phyloP scores from a whole-genome alignment of 805 yeast species.

The Candida boidinii region DNA sequence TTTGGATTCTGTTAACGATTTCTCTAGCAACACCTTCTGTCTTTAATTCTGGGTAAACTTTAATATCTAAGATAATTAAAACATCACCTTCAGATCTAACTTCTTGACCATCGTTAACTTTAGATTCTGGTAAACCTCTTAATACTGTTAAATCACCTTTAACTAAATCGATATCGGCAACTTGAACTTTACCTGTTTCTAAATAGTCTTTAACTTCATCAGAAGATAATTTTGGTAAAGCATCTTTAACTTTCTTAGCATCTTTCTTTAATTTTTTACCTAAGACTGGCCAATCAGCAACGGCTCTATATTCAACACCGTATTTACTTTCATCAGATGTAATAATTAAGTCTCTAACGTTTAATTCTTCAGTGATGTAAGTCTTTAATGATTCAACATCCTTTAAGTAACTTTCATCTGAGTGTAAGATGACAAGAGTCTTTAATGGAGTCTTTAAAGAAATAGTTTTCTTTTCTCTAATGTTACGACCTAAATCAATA shows the following conservation, averaged over 20 bases:
- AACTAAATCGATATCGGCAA: slow-evolving; percentile 83
- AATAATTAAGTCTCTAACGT: slow-evolving; percentile 79
- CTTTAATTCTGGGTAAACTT: slow-evolving; percentile 77
- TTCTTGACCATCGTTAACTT: slow-evolving; percentile 65
- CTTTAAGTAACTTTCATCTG: slow-evolving; percentile 61
- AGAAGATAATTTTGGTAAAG: slow-evolving; percentile 74
- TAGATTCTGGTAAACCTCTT: slow-evolving; percentile 75
- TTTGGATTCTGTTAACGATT: slow-evolving; percentile 92
- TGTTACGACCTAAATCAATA: slow-evolving; percentile 90
- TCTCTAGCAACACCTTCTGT: slow-evolving; percentile 96
- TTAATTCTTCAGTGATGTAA: slow-evolving; percentile 85
- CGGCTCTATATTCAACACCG: slow-evolving; percentile 87
- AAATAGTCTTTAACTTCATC: slow-evolving; percentile 74
- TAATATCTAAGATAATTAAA: slow-evolving; percentile 80
- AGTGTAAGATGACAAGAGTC: slow-evolving; percentile 76
- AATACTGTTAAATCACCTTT: slow-evolving; percentile 84
- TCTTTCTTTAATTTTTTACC: slow-evolving; percentile 97
- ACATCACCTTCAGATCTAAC: slow-evolving; percentile 86
- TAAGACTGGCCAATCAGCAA: slow-evolving; percentile 98
- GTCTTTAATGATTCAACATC: slow-evolving; percentile 72
- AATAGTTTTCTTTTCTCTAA: slow-evolving; percentile 92
- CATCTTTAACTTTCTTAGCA: slow-evolving; percentile 89
- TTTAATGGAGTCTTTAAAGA: slow-evolving; percentile 93
- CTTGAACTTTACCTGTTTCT: slow-evolving; percentile 63
- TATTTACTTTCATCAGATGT: slow-evolving; percentile 87